These are phyloP conservation scores for Durusdinium trenchii DNA, from an alignment of 73 alveolate genomes.

Conservation along the genomic window DNA sequence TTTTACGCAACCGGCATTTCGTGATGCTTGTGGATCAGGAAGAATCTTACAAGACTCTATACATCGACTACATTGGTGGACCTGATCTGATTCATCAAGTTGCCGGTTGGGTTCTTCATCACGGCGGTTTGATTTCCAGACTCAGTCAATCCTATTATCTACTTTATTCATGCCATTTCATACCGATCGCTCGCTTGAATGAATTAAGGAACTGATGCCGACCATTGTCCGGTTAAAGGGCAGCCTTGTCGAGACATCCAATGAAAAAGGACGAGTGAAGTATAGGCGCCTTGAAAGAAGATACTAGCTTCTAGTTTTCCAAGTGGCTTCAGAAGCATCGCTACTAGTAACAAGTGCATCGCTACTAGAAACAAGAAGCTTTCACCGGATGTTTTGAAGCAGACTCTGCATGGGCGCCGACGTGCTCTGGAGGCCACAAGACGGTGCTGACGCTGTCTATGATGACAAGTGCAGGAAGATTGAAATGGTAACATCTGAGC, in stretches of 20 bases:
- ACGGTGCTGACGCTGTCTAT: conserved; percentile 68
- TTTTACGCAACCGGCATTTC: neutral
- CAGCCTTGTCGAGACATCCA: conserved; percentile 13
- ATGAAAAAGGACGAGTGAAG: neutral
- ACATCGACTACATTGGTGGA: too few relatives aligned
- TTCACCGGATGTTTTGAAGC: neutral
- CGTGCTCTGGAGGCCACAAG: conserved; percentile 45
- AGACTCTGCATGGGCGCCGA: neutral
- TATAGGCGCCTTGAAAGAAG: neutral
- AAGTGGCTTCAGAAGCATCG: neutral
- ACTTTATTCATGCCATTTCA: too few relatives aligned
- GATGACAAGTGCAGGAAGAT: conserved; percentile 60
- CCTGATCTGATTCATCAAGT: too few relatives aligned
- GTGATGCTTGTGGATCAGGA: neutral
- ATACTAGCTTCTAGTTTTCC: neutral
- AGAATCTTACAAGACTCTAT: too few relatives aligned
- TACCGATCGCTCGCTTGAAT: neutral
- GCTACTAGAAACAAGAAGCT: neutral
- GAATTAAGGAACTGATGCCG: conserved; percentile 39
- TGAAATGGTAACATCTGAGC: neutral
- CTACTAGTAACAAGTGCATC: neutral
- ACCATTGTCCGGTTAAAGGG: conserved; percentile 26
- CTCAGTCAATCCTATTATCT: too few relatives aligned
- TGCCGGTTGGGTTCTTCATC: too few relatives aligned
- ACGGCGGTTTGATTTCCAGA: too few relatives aligned